Conservation (phyloP, 2,329 filamentous ascomycete genomes). For the Colletotrichum sp. region DNA sequence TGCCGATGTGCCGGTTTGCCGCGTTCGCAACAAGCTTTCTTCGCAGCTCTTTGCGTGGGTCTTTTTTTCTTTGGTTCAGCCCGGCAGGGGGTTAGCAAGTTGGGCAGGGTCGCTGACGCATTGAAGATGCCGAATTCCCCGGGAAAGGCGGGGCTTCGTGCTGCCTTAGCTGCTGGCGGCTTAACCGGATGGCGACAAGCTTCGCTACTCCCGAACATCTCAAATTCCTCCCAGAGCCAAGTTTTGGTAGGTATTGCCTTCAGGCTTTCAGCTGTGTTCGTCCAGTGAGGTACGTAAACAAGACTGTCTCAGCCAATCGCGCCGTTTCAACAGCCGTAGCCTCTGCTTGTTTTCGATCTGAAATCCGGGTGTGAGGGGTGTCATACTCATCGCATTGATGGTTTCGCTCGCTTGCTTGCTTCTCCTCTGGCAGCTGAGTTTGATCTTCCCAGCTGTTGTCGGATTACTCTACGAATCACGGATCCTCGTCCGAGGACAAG, state of each 20-base stretch:
- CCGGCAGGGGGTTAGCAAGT: conserved; percentile 13
- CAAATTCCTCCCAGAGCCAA: background rate
- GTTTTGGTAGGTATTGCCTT: background rate
- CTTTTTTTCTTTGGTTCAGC: background rate
- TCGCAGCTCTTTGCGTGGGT: background rate
- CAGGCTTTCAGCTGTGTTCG: background rate
- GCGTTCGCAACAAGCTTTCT: conserved; percentile 14
- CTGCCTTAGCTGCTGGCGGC: background rate
- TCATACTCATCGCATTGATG: background rate
- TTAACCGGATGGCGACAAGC: background rate
- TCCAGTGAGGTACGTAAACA: conserved; percentile 1
- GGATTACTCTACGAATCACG: background rate
- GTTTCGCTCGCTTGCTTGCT: background rate
- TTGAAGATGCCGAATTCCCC: conserved; percentile 10
- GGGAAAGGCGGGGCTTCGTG: background rate
- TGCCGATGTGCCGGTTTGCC: conserved; percentile 18
- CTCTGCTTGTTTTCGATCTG: background rate
- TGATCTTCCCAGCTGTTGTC: background rate
- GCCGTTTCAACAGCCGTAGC: background rate
- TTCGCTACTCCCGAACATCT: background rate
- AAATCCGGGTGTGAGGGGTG: background rate
- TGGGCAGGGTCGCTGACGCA: background rate
- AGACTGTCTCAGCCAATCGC: background rate
- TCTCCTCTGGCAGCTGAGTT: background rate
- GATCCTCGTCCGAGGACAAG: background rate